Conservation (phyloP, 306 rosid species). For the Lithocarpus polystachyus region DNA sequence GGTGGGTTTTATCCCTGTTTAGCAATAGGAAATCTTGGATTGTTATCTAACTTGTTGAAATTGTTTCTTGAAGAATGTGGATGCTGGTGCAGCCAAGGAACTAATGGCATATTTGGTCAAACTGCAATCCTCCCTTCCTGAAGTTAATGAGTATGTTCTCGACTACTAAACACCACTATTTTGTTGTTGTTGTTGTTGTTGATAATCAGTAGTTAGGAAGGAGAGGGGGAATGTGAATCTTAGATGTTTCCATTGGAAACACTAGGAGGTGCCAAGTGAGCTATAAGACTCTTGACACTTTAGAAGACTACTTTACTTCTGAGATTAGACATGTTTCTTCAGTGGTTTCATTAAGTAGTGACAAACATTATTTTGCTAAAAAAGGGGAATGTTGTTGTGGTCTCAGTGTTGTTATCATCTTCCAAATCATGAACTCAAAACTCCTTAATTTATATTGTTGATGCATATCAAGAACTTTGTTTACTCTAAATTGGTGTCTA, state of each 20-base stretch:
- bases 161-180: no score
- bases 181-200: no score
- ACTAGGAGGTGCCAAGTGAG: no score
- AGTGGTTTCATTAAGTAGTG: background rate
- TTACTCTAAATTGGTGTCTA: background rate
- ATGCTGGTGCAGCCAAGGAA: slow-evolving; percentile 89
- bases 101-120: slow-evolving; percentile 90
- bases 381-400: background rate
- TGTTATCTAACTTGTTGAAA: slow-evolving; percentile 19
- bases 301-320: background rate
- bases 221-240: no score
- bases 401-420: background rate
- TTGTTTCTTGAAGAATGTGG: slow-evolving; percentile 73
- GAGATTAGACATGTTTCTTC: background rate
- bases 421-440: background rate
- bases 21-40: background rate
- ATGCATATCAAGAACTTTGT: background rate
- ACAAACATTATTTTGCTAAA: background rate
- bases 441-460: background rate
- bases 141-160: slow-evolving; percentile 69
- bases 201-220: no score
- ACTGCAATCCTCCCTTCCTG: slow-evolving; percentile 79
- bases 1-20: slow-evolving; percentile 37
- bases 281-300: no score
- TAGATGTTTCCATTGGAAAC: no score